These are phyloP conservation scores for Nemania sp. DNA, from an alignment of 2,329 filamentous ascomycete genomes.

Conservation along the genomic window DNA sequence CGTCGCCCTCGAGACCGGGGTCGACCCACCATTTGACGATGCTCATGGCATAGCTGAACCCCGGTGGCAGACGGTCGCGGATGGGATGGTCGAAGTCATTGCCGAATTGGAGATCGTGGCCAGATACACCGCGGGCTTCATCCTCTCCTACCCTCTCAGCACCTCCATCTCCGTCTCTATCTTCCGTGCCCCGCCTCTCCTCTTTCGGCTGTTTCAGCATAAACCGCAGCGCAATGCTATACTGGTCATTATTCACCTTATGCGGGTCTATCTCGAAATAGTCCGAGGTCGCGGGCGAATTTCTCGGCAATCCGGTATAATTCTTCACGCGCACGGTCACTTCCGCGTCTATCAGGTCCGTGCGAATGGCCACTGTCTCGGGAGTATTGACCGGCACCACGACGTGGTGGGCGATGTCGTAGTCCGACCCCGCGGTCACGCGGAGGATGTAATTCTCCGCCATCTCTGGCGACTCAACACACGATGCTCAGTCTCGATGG, in stretches of 20 bases:
- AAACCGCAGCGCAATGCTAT: slow-evolving; percentile 81
- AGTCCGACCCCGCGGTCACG: slow-evolving; percentile 78
- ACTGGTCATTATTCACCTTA: slow-evolving; percentile 70
- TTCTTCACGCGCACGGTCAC: slow-evolving; percentile 74
- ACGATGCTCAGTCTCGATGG: too few relatives aligned
- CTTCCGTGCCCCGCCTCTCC: slow-evolving; percentile 14
- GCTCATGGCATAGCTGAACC: slow-evolving; percentile 81
- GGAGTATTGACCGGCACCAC: slow-evolving; percentile 75
- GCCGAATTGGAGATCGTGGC: slow-evolving; percentile 80
- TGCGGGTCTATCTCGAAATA: slow-evolving; percentile 79
- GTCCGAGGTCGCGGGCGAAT: slow-evolving; percentile 68
- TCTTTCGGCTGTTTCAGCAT: slow-evolving; percentile 59
- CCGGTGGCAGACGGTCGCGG: slow-evolving; percentile 79
- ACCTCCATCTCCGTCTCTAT: neutral
- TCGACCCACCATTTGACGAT: slow-evolving; percentile 92
- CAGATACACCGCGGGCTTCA: slow-evolving; percentile 56
- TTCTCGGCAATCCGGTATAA: slow-evolving; percentile 69
- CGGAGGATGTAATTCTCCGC: slow-evolving; percentile 76
- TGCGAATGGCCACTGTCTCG: slow-evolving; percentile 64
- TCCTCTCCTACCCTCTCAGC: neutral
- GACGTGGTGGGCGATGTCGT: slow-evolving; percentile 72
- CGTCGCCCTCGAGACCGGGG: slow-evolving; percentile 86
- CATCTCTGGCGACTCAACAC: too few relatives aligned
- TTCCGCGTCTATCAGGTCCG: slow-evolving; percentile 64
- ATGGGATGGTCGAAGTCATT: slow-evolving; percentile 96